phyloP scores from a whole-genome alignment of 2,329 filamentous ascomycete genomes.

The Pseudogymnoascus sp. region DNA sequence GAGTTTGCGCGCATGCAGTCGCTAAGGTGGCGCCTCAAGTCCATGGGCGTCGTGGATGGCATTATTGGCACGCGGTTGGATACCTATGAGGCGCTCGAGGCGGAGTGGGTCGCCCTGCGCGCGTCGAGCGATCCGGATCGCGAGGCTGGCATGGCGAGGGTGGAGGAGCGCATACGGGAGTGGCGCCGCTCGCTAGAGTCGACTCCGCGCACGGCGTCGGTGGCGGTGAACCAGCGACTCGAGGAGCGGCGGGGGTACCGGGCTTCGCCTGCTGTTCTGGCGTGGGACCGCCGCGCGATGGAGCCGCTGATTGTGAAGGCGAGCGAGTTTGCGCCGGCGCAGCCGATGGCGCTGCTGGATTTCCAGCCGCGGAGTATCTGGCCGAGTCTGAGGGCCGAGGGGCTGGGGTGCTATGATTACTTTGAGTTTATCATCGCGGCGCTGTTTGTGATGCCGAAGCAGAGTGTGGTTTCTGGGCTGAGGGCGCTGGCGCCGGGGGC shows the following conservation, averaged over 20 bases:
- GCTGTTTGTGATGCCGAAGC: constrained; percentile 31
- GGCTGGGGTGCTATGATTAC: constrained; percentile 34
- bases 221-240: constrained; percentile 23
- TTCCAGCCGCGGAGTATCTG: constrained; percentile 51
- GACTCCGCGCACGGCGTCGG: neutral
- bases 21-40: neutral
- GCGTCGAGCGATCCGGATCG: neutral
- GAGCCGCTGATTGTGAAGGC: constrained; percentile 55
- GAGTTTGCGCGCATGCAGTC: neutral
- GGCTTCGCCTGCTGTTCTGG: constrained; percentile 43
- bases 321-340: constrained; percentile 59
- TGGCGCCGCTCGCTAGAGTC: constrained; percentile 18
- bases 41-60: neutral
- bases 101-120: neutral
- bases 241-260: constrained; percentile 48
- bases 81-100: neutral
- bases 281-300: constrained; percentile 61
- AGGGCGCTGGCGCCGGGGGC: constrained; percentile 52
- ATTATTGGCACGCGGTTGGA: neutral
- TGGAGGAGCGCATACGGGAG: constrained; percentile 19
- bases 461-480: constrained; percentile 37
- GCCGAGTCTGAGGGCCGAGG: constrained; percentile 38
- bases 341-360: constrained; percentile 52
- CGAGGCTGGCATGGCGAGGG: constrained; percentile 20
- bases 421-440: constrained; percentile 44